Evolutionary conservation across 352 stramenopile genomes (phyloP).

Genomic region (Globisporangium abappressorium): DNA sequence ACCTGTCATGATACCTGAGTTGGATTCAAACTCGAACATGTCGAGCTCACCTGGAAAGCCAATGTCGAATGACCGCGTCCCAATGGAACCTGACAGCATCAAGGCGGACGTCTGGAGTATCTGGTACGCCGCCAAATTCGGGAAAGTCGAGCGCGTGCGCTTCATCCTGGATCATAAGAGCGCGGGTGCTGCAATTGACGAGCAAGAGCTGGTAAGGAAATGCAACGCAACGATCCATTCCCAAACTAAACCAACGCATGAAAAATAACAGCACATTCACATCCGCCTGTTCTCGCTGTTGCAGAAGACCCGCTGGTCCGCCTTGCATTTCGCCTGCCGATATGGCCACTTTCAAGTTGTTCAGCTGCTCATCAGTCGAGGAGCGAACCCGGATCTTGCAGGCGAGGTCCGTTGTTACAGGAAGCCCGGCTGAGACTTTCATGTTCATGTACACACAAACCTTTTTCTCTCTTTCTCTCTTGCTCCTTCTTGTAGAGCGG

Average conservation of each 20-base stretch:
- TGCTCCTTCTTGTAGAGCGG: conserved; percentile 33
- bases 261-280: background rate
- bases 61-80: background rate
- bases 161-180: conserved; percentile 48
- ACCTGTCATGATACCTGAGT: background rate
- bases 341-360: conserved; percentile 49
- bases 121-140: conserved; percentile 68
- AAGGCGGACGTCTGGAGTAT: conserved; percentile 56
- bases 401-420: conserved; percentile 33
- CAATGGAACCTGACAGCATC: background rate
- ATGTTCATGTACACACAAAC: background rate
- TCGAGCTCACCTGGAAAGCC: background rate
- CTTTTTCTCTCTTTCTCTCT: background rate
- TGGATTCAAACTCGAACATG: background rate
- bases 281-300: background rate
- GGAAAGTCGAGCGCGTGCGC: conserved; percentile 46
- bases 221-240: background rate
- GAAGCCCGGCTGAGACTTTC: background rate
- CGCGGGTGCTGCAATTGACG: conserved; percentile 36
- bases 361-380: conserved; percentile 42
- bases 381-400: conserved; percentile 39
- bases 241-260: too few species aligned
- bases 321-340: conserved; percentile 59
- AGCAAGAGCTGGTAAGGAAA: conserved; percentile 45
- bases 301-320: conserved; percentile 53